These are phyloP conservation scores for Fusarium dimerum DNA, from an alignment of 2,329 filamentous ascomycete species.

Conservation along the genomic window DNA sequence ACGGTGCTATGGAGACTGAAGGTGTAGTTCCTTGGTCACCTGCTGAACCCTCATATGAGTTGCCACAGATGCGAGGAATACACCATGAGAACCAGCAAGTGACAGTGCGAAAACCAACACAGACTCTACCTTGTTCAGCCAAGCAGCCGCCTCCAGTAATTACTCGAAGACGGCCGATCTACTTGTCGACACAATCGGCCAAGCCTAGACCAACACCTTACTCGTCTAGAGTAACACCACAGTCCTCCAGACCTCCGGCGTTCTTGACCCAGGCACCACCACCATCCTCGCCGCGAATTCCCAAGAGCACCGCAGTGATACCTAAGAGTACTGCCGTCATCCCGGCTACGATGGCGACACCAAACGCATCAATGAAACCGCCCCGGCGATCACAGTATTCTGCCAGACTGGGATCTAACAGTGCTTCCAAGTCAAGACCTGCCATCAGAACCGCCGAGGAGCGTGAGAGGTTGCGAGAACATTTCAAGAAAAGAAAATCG, in stretches of 20 bases:
- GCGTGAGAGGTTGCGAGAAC: constrained; percentile 26
- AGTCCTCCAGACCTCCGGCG: not conserved
- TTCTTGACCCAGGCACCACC: constrained; percentile 12
- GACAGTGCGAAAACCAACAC: not conserved
- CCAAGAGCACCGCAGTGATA: constrained; percentile 15
- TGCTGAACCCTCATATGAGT: not conserved
- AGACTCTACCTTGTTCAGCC: not conserved
- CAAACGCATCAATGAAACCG: constrained; percentile 10
- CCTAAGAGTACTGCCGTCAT: constrained; percentile 20
- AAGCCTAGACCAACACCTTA: not conserved
- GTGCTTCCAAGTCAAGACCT: constrained; percentile 10
- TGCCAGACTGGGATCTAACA: constrained; percentile 16
- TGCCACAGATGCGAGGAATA: not conserved
- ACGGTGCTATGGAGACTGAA: constrained; percentile 21
- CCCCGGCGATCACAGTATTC: constrained; percentile 27
- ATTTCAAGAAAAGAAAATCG: constrained; percentile 27
- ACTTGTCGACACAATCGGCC: not conserved
- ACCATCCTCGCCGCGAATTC: constrained; percentile 18
- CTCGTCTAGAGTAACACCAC: not conserved
- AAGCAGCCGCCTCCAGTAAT: not conserved
- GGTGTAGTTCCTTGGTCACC: not conserved
- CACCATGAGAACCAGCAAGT: constrained; percentile 2
- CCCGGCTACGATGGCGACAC: constrained; percentile 17
- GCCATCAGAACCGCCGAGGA: constrained; percentile 22
- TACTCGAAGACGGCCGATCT: not conserved